Evolutionary conservation across 108 stramenopile species (phyloP).

Genomic region (Pseudonitzschia delicatissima): DNA sequence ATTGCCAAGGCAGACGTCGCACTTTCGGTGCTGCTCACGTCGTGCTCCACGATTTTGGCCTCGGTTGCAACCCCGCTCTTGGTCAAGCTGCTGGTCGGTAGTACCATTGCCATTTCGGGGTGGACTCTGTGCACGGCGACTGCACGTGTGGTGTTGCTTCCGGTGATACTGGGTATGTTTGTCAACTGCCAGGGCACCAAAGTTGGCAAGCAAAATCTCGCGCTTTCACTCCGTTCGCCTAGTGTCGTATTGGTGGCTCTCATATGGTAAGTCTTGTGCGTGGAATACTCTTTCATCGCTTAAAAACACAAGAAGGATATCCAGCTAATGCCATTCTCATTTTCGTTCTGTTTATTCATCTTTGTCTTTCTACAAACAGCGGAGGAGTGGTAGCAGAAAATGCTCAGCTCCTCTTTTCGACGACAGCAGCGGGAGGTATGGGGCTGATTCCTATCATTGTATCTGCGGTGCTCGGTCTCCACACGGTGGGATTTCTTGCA

Average conservation of each 20-base stretch:
- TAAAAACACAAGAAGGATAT: not conserved
- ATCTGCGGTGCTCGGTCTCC: conserved; percentile 59
- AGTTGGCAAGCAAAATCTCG: conserved; percentile 48
- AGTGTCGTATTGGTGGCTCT: conserved; percentile 80
- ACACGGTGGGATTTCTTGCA: conserved; percentile 76
- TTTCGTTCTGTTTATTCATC: too few relatives aligned
- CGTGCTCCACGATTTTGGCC: conserved; percentile 88
- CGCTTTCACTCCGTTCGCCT: conserved; percentile 84
- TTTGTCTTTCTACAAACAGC: too few relatives aligned
- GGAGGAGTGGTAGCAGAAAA: conserved; percentile 91
- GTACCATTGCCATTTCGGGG: conserved; percentile 67
- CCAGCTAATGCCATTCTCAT: not conserved
- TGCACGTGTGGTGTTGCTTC: conserved; percentile 83
- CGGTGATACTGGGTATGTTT: conserved; percentile 84
- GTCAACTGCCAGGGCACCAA: conserved; percentile 67
- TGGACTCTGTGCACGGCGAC: conserved; percentile 68
- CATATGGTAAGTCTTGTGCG: conserved; percentile 54
- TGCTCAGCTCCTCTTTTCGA: conserved; percentile 43
- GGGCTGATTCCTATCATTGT: conserved; percentile 46
- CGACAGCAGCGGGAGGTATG: conserved; percentile 2
- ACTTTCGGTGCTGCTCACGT: conserved; percentile 82
- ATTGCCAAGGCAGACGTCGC: conserved; percentile 96
- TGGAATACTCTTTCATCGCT: not conserved
- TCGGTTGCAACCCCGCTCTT: conserved; percentile 81
- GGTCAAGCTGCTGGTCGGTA: conserved; percentile 79